Evolutionary conservation across 768 basidiomycete species (phyloP), one percentile per base, ranked within the genome.

Genomic region (Goffeauzyma gilvescens): DNA sequence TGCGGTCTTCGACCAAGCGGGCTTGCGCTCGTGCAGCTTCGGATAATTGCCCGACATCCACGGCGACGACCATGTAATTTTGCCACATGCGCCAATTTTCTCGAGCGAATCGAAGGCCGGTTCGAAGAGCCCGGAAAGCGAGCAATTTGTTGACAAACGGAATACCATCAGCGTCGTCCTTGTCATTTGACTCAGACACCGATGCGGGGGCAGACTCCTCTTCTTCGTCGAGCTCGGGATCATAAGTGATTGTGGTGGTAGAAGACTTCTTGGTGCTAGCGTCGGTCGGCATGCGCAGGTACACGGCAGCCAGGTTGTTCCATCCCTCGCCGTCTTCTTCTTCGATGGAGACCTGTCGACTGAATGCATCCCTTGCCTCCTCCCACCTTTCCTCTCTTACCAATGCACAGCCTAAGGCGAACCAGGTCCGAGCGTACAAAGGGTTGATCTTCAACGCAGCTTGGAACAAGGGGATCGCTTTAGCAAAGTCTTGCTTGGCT

Each of bases 81-180:
- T 72, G 71, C 93, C 93, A 98, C 81, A 98, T 89, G 15, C 85
- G 74, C 89, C 90, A 96, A 57, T 86, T 89, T 21, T 83, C 78
- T 60, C 85, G 81, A 37, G 74, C 73, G 62, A 72, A 75, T 52
- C 76, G 78, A 47, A 96, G 71, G 1, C 93, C 89, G 47, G 84
- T 81, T 51, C 81, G 79, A 21, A 98, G 77, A 2, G 93, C 90
- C 14, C 78, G 79, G 70, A 84, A 93, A 1, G 93, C 93, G 32
- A 86, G 72, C 34, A 78, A 67, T 60, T 85, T 89, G 68, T 89
- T 66, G 22, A 63, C 63, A 57, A 63, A 66, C 8, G 67, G 60
- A 31, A 38, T 17, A 27, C 36, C 47, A 28, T 41, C 44, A 26
- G n/a, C 31, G 28, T n/a, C n/a, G n/a, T n/a, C n/a, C n/a, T n/a